Base-by-base conservation (phyloP, 2,329 filamentous ascomycete genomes). In the Apiospora pterosperma region DNA sequence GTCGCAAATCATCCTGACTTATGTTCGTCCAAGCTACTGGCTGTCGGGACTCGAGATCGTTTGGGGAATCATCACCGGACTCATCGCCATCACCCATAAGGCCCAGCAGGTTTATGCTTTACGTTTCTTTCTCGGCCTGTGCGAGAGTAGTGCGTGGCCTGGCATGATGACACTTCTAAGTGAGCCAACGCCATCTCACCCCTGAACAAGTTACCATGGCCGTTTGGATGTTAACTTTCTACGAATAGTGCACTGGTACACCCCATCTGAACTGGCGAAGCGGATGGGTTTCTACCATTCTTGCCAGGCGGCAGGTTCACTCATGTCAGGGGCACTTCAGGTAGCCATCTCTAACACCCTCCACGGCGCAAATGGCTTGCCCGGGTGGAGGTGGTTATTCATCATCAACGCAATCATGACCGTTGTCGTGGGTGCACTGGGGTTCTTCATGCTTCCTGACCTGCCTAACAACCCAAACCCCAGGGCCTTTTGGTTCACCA, bases 391-490 rank as follows among this genome's bases (percentile, higher is more conserved):
- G 31, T 83, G 80, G 83, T 73, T 86, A 0, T 88, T 87, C 62
- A 79, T 87, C 28, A 84, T 88, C 52, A 85, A 87, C 65, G 84
- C 81, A 1, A 76, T 85, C 31, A 87, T 86, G 73, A 85, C 82
- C 1, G 76, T 87, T 2, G 79, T 81, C 0, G 80, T 86, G 11
- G 83, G 84, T 0, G 62, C 83, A 2, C 77, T 82, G 2, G 85
- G 85, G 0, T 85, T 82, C 68, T 70, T 85, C 44, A 80, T 86
- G 36, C 67, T 78, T 31, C 80, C 80, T 0, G 80, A 80, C 19
- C 75, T 81, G 11, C 80, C 80, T 0, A 79, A 78, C 39, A 73
- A 71, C 3, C 76, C 78, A 1, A 78, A 77, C 21, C 77, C 79
- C 0, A 69, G 78, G 21, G 78, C 79, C 4, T 76, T 80, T 66